Base-by-base conservation (phyloP, 441 rosid genomes). In the Brassica hybrid region DNA sequence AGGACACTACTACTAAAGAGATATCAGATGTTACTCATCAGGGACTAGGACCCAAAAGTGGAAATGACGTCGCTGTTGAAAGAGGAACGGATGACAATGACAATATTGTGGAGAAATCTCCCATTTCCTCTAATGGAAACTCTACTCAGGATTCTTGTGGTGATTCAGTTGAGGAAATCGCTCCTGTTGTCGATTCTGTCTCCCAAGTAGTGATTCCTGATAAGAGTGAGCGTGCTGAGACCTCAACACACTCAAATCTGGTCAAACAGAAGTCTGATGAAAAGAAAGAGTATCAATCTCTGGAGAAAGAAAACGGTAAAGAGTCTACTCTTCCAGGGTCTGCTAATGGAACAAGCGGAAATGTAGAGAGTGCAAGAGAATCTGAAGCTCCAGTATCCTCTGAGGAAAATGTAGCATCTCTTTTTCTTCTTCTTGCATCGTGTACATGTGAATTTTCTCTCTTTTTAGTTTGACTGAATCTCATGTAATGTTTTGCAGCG, bases 401-500 rank as follows among this genome's bases (percentile, higher is more conserved):
- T 62, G 94, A 87, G 76, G 85, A 82, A 61, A 83, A 86, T 92
- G 99, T 94, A 77, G 65, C 60, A 56, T 76, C 61, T 45, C 50
- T 7, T 23, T 74, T 65, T 45, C 19, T 71, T 6, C 19, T 61
- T 64, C 17, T 59, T 76, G n/a, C 21, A 41, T 52, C n/a, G 8
- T 59, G 25, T 75, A 23, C 61, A 12, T 76, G 50, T 36, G 64
- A 16, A 16, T 65, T 54, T 54, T 14, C n/a, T 59, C 30, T 66
- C 76, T 32, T 65, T 64, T 79, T 13, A 59, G 69, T 45, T 45
- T 32, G 27, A 7, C 68, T 79, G 4, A 65, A 45, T 79, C 50
- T 69, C 32, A 12, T 70, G 68, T 60, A 10, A 50, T 2, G 5
- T 69, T 0, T 27, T 80, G 77, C 93, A 93, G 99, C 85, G 87